phyloP scores from a whole-genome alignment of 2,329 filamentous ascomycete genomes.

The Fusarium sp. region DNA sequence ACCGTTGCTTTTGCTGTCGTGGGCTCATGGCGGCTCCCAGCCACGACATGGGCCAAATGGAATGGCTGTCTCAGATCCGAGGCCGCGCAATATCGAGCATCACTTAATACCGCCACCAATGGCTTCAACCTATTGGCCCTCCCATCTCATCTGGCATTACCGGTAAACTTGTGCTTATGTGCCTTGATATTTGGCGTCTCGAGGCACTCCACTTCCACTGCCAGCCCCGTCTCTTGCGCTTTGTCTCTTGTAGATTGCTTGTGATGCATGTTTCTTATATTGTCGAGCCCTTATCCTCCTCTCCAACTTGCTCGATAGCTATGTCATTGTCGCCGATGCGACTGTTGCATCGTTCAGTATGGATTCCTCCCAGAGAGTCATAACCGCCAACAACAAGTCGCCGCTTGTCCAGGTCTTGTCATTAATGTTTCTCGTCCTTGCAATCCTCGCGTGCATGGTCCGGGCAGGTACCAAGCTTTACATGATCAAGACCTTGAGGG shows the following conservation, averaged over 20 bases:
- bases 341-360: conserved; percentile 25
- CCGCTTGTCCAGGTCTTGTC: conserved; percentile 47
- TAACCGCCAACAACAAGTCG: conserved; percentile 47
- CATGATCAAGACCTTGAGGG: conserved; percentile 45
- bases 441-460: conserved; percentile 42
- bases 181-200: conserved; percentile 6
- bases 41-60: no score
- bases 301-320: not conserved
- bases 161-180: no score
- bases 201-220: conserved; percentile 15
- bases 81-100: not conserved
- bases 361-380: conserved; percentile 40
- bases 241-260: not conserved
- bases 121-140: not conserved
- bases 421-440: conserved; percentile 47
- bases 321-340: conserved; percentile 2
- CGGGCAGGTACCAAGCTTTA: conserved; percentile 45
- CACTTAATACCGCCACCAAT: not conserved
- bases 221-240: conserved; percentile 2
- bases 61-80: not conserved
- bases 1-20: not conserved
- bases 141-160: not conserved
- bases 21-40: not conserved
- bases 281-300: not conserved
- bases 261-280: conserved; percentile 5